Percentiles rank a stretch among this genome's conserved stretches.
phyloP scores from a whole-genome alignment of 1,139 yeast genomes.

The Taiozyma sp. region DNA sequence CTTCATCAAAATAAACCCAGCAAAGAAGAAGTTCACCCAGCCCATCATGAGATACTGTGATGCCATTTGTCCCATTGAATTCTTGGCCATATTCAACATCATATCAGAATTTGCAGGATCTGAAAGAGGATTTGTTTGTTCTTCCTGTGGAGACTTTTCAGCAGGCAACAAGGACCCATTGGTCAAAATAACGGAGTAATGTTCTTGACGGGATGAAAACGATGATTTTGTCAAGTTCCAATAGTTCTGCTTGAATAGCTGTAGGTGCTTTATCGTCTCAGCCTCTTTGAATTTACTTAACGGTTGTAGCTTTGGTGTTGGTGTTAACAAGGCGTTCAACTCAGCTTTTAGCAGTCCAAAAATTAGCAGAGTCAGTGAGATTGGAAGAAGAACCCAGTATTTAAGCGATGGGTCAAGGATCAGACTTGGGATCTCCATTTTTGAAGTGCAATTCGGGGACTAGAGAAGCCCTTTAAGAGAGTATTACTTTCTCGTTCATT shows the following conservation, averaged over 20 bases:
- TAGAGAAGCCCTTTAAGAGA: not conserved
- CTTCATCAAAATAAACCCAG: slow-evolving; percentile 84
- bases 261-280: slow-evolving; percentile 49
- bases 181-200: slow-evolving; percentile 41
- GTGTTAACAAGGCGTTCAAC: slow-evolving; percentile 58
- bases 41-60: slow-evolving; percentile 96
- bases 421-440: slow-evolving; percentile 39
- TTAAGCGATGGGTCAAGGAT: slow-evolving; percentile 77
- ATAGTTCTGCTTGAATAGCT: slow-evolving; percentile 45
- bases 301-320: slow-evolving; percentile 47
- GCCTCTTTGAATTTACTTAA: slow-evolving; percentile 57
- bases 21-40: slow-evolving; percentile 92
- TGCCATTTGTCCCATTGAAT: slow-evolving; percentile 74
- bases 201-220: slow-evolving; percentile 44
- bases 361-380: slow-evolving; percentile 82
- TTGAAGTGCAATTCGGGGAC: not conserved
- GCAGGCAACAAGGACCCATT: slow-evolving; percentile 43
- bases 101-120: slow-evolving; percentile 74
- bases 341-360: slow-evolving; percentile 82
- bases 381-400: slow-evolving; percentile 90
- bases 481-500: too few relatives aligned
- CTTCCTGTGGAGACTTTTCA: slow-evolving; percentile 37
- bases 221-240: slow-evolving; percentile 42
- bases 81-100: slow-evolving; percentile 76
- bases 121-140: slow-evolving; percentile 55